These are phyloP conservation scores for Talaromyces borbonicus DNA, from an alignment of 495 filamentous ascomycete species.

Conservation along the genomic window DNA sequence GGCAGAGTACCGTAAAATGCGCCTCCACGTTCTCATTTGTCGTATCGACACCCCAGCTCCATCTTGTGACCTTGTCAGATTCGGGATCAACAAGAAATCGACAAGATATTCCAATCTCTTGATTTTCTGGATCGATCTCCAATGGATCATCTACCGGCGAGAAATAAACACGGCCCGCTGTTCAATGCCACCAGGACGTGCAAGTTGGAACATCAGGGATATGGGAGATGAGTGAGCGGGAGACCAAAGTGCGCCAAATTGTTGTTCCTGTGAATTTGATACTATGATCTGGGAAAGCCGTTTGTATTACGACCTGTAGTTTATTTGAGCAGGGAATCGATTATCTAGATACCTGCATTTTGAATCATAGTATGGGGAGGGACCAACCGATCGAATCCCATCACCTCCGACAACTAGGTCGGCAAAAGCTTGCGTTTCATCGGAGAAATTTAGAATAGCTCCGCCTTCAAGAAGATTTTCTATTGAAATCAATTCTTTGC, in stretches of 20 bases:
- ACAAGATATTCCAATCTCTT: not conserved
- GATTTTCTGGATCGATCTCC: not conserved
- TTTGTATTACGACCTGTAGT: slow-evolving; percentile 5
- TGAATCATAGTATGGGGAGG: not conserved
- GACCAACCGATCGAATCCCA: slow-evolving; percentile 40
- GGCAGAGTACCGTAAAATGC: not conserved
- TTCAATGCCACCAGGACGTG: slow-evolving; percentile 38
- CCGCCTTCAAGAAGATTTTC: slow-evolving; percentile 19
- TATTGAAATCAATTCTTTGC: slow-evolving; percentile 26
- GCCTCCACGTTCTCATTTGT: slow-evolving; percentile 33
- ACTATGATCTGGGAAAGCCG: slow-evolving; percentile 22
- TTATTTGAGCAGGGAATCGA: not conserved
- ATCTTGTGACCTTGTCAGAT: slow-evolving; percentile 16
- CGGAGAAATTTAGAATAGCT: slow-evolving; percentile 21
- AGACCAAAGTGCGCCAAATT: slow-evolving; percentile 29
- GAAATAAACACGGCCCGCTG: slow-evolving; percentile 33
- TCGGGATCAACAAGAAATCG: not conserved
- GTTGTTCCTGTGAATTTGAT: slow-evolving; percentile 31
- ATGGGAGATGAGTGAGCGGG: slow-evolving; percentile 14
- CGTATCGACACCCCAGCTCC: slow-evolving; percentile 35
- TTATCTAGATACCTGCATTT: not conserved
- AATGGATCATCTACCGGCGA: slow-evolving; percentile 30
- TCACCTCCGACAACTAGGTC: slow-evolving; percentile 44
- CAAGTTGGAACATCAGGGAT: slow-evolving; percentile 26
- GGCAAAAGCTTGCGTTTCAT: slow-evolving; percentile 23